phyloP scores from a whole-genome alignment of 2,329 filamentous ascomycete genomes.

The Ophiostoma himal-ulmi region DNA sequence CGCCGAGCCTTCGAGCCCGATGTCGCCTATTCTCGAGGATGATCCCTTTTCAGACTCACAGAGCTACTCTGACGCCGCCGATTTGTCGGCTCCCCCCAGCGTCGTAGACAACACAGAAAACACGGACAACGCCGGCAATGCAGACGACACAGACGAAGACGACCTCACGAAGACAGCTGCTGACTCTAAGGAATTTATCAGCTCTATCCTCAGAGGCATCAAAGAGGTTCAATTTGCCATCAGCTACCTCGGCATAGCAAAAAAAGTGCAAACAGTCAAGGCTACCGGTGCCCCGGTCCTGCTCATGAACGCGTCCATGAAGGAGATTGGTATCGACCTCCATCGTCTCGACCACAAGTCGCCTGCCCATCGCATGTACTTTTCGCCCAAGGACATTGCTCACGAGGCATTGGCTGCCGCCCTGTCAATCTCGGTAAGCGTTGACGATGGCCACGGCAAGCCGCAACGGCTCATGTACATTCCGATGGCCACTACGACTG shows the following conservation, averaged over 20 bases:
- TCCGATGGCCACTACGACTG: conserved; percentile 92
- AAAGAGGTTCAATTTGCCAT: conserved; percentile 96
- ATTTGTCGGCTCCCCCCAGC: neutral
- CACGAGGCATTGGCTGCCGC: conserved; percentile 91
- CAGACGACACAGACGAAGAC: conserved; percentile 39
- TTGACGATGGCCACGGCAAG: conserved; percentile 83
- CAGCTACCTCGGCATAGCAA: conserved; percentile 82
- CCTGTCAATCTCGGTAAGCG: conserved; percentile 82
- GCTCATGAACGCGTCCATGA: conserved; percentile 78
- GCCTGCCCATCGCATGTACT: conserved; percentile 97
- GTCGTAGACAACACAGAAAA: neutral
- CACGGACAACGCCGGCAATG: neutral
- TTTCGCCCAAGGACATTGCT: conserved; percentile 83
- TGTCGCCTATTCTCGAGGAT: conserved; percentile 18
- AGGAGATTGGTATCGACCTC: conserved; percentile 90
- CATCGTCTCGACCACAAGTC: conserved; percentile 88
- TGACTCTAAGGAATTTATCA: conserved; percentile 86
- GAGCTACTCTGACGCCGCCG: neutral
- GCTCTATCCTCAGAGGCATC: conserved; percentile 83
- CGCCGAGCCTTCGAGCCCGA: conserved; percentile 20
- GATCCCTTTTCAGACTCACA: neutral
- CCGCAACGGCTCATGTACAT: conserved; percentile 86
- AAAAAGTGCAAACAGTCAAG: conserved; percentile 64
- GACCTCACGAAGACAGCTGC: conserved; percentile 76
- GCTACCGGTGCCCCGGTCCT: conserved; percentile 65